These are phyloP conservation scores for Omphalea diandra DNA, from an alignment of 441 rosid genomes.

Conservation along the genomic window DNA sequence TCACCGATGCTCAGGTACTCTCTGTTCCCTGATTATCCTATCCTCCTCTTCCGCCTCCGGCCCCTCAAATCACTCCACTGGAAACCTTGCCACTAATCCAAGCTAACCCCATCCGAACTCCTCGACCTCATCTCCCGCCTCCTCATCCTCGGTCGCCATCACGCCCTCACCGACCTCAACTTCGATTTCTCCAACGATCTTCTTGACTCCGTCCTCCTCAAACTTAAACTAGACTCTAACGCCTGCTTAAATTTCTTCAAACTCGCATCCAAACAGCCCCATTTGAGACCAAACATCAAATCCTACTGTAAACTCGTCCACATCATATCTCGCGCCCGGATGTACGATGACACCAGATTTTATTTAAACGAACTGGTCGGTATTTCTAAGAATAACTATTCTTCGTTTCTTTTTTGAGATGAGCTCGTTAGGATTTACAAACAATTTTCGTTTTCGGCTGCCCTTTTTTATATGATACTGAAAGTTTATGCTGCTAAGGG, in stretches of 20 bases:
- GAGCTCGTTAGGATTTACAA: constrained; percentile 56
- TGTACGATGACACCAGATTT: constrained; percentile 56
- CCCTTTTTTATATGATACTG: constrained; percentile 78
- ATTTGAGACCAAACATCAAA: constrained; percentile 52
- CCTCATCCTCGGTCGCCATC: constrained; percentile 57
- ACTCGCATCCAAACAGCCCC: constrained; percentile 55
- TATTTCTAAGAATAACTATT: constrained; percentile 45
- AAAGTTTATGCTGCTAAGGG: constrained; percentile 62
- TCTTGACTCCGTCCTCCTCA: constrained; percentile 59
- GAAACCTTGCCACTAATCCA: constrained; percentile 59
- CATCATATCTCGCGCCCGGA: constrained; percentile 67
- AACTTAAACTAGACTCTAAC: constrained; percentile 52
- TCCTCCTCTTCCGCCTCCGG: constrained; percentile 27
- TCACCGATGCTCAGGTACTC: constrained; percentile 32
- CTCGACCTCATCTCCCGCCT: constrained; percentile 67
- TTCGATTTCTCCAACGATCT: constrained; percentile 65
- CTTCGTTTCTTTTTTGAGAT: constrained; percentile 48
- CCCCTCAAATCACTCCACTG: constrained; percentile 41
- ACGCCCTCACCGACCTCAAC: constrained; percentile 53
- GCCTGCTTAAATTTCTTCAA: constrained; percentile 63
- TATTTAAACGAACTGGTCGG: constrained; percentile 49
- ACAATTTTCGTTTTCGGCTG: constrained; percentile 58
- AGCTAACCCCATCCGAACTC: constrained; percentile 51
- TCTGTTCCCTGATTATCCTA: constrained; percentile 22
- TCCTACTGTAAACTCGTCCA: constrained; percentile 73